phyloP scores from a whole-genome alignment of 163 green algal species.

The Chlorella variabilis region DNA sequence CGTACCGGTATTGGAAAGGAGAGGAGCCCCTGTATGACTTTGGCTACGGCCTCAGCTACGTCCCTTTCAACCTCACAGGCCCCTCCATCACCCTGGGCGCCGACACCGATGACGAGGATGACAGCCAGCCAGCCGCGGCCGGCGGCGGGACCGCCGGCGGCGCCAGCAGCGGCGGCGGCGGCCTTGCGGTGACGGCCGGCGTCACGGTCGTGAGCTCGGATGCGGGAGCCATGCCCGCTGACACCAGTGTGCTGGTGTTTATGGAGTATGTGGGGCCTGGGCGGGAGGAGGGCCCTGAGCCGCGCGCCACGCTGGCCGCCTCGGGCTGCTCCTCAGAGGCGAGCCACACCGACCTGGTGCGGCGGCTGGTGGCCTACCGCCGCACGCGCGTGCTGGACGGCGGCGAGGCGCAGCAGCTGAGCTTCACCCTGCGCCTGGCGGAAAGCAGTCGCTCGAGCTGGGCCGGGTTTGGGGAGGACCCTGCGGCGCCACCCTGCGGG shows the following conservation, averaged over 20 bases:
- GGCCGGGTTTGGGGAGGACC: constrained; percentile 1
- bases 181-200: not conserved
- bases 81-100: not conserved
- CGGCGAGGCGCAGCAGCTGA: not conserved
- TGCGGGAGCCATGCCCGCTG: constrained; percentile 15
- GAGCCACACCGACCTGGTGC: not conserved
- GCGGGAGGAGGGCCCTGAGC: not conserved
- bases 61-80: constrained; percentile 15
- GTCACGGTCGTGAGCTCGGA: not conserved
- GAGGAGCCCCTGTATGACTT: constrained; percentile 56
- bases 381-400: not conserved
- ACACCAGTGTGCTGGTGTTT: constrained; percentile 37
- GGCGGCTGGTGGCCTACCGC: constrained; percentile 5
- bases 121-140: no score
- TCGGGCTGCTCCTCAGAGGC: not conserved
- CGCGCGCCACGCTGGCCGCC: not conserved
- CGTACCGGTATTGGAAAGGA: constrained; percentile 50
- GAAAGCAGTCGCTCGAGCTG: not conserved
- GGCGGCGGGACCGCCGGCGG: not conserved
- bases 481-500: not conserved
- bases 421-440: not conserved
- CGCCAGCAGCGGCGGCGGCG: not conserved
- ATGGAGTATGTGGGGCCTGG: constrained; percentile 9
- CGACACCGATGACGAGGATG: not conserved
- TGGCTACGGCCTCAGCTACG: constrained; percentile 63